phyloP scores from a whole-genome alignment of 306 rosid species.

The Herpetospermum pedunculosum region DNA sequence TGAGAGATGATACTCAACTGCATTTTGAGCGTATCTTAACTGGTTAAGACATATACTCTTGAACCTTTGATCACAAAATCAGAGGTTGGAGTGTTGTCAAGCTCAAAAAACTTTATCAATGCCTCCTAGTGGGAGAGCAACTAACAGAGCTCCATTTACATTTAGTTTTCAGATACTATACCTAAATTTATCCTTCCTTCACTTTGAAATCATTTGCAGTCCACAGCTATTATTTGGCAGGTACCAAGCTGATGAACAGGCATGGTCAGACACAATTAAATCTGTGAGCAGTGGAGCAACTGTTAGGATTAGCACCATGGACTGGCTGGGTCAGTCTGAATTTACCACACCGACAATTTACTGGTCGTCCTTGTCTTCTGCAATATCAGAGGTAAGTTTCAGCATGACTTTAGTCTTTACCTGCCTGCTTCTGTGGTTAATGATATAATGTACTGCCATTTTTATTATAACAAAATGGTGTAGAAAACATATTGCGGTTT shows the following conservation, averaged over 20 bases:
- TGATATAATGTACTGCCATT: neutral
- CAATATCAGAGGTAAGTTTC: constrained; percentile 70
- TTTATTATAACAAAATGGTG: neutral
- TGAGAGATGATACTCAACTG: neutral
- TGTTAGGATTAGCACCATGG: constrained; percentile 81
- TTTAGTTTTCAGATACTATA: neutral
- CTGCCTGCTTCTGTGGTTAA: neutral
- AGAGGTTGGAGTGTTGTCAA: no score
- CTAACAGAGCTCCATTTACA: neutral
- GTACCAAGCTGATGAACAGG: constrained; percentile 83
- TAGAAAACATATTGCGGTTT: neutral
- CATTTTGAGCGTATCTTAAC: no score
- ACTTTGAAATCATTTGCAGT: constrained; percentile 17
- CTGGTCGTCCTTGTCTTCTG: constrained; percentile 84
- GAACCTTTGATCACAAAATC: no score
- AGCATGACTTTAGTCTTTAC: neutral
- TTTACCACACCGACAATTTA: constrained; percentile 44
- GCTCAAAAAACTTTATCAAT: no score
- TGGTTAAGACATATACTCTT: no score
- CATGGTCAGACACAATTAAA: constrained; percentile 72
- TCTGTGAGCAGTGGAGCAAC: constrained; percentile 46
- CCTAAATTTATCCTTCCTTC: constrained; percentile 6
- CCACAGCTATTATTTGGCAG: constrained; percentile 69
- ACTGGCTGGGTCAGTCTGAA: constrained; percentile 92
- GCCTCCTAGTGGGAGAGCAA: neutral